Conservation (phyloP, 2,329 filamentous ascomycete species). For the Dactylonectria estremocensis region DNA sequence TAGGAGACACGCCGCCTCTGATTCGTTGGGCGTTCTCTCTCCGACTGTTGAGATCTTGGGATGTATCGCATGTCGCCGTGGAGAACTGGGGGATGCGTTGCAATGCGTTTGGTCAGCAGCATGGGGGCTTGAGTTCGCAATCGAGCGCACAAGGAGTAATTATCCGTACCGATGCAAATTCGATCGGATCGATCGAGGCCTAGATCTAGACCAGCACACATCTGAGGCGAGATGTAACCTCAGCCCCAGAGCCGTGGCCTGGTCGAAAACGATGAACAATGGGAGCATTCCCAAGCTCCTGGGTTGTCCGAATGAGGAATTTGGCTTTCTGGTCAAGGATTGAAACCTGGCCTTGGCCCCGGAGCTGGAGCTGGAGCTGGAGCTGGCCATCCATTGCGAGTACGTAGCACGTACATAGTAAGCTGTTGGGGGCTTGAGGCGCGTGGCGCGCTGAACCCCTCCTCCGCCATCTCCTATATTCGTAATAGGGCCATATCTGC, state of each 20-base stretch:
- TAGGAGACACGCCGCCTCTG: neutral
- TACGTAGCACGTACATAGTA: neutral
- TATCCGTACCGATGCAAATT: neutral
- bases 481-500: constrained; percentile 12
- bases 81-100: neutral
- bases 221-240: neutral
- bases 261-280: neutral
- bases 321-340: neutral
- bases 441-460: neutral
- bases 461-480: neutral
- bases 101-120: neutral
- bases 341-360: no score
- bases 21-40: neutral
- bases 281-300: neutral
- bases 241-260: neutral
- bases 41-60: neutral
- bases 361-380: neutral
- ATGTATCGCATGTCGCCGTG: neutral
- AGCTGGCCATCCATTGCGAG: neutral
- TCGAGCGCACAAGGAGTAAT: neutral
- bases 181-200: neutral
- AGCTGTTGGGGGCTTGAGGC: neutral
- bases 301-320: neutral
- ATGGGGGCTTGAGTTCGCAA: neutral
- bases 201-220: neutral